Evolutionary conservation across 2,329 filamentous ascomycete genomes (phyloP), one percentile per base, ranked within the genome.

Genomic region (Fusarium succisae): DNA sequence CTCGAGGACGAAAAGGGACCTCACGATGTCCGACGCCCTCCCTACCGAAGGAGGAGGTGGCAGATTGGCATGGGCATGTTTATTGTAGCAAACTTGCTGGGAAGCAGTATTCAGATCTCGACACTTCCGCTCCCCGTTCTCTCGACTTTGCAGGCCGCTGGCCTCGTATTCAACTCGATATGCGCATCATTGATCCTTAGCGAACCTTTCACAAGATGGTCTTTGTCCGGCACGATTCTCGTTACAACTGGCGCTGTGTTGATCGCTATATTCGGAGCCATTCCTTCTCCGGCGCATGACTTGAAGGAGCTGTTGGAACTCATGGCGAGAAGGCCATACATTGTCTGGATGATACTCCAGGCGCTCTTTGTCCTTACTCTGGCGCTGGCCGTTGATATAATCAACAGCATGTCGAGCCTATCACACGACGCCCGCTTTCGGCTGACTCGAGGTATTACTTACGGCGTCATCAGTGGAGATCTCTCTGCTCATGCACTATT

Each of bases 41-140:
- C 96, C 9, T 97, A 98, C 84, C 92, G 93, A 80, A 90, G 96
- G 79, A 90, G 95, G 79, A 90, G 95, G 88, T 99, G 96, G 96
- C 96, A 98, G 89, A 86, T 97, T 72, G 96, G 96, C 66, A 98
- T 99, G 95, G 91, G 91, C 80, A 96, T 99, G 91, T 99, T 99
- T 84, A 91, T 99, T 75, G 87, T 97, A 76, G 94, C 96, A 72
- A 99, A 99, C 82, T 88, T 99, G 63, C 88, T 98, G 63, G 96
- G 96, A 68, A 98, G 95, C 84, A 96, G 94, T 43, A 96, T 99
- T 67, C 96, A 99, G 84, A 98, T 99, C 81, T 98, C 96, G 37
- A 98, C 96, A 2, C 87, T 99, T 50, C 96, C 96, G 22, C 87
- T 99, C 28, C 96, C 96, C 26, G 95, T 99, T 11, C 89, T 99